Evolutionary conservation across 2,329 filamentous ascomycete genomes (phyloP).

Genomic region (Orbilia blumenaviensis): DNA sequence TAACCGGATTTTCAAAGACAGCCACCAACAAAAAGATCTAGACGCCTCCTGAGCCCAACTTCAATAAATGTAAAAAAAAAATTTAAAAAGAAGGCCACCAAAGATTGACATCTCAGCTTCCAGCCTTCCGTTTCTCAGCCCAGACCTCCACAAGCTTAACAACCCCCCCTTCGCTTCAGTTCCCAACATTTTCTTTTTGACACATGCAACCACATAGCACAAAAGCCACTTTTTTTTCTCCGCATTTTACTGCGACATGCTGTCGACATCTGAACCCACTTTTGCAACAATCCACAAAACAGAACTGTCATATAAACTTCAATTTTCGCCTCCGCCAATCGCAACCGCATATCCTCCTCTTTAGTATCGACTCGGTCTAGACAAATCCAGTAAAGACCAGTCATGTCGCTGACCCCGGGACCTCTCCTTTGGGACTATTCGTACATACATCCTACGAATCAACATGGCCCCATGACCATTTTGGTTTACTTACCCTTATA

Average conservation of each 20-base stretch:
- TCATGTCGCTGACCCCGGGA: slow-evolving; percentile 26
- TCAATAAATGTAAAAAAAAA: background rate
- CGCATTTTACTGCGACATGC: slow-evolving; percentile 22
- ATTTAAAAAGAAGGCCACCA: no score
- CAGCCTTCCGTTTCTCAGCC: background rate
- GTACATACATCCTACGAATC: slow-evolving; percentile 28
- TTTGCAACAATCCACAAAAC: background rate
- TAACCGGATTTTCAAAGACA: background rate
- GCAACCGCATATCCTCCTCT: slow-evolving; percentile 3
- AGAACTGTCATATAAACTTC: no score
- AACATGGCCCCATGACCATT: slow-evolving; percentile 40
- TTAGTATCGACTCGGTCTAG: slow-evolving; percentile 6
- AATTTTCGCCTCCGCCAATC: slow-evolving; percentile 16
- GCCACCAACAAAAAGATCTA: slow-evolving; percentile 16
- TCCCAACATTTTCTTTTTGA: slow-evolving; percentile 20
- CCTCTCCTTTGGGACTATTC: slow-evolving; percentile 46
- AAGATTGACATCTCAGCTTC: slow-evolving; percentile 1
- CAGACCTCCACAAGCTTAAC: slow-evolving; percentile 7
- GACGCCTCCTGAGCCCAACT: background rate
- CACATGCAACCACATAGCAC: slow-evolving; percentile 35
- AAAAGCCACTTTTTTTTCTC: slow-evolving; percentile 1
- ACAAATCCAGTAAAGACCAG: slow-evolving; percentile 45
- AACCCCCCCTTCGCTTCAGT: background rate
- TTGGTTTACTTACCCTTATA: background rate
- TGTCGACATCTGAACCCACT: slow-evolving; percentile 3